phyloP scores from a whole-genome alignment of 768 basidiomycete species.

The Mycena alexandri region DNA sequence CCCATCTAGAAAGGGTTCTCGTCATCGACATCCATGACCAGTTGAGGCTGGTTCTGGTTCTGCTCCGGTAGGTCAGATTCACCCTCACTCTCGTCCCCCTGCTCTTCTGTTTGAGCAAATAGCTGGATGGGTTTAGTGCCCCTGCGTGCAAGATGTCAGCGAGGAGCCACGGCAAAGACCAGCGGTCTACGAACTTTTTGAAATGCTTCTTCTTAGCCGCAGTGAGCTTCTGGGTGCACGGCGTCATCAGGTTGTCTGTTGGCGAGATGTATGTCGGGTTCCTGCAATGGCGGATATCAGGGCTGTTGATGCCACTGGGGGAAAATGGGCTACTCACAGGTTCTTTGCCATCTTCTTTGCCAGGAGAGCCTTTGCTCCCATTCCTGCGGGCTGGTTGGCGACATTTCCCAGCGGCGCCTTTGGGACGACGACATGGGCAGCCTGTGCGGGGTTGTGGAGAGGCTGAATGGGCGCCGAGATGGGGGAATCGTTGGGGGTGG shows the following conservation, averaged over 20 bases:
- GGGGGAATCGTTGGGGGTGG: constrained; percentile 79
- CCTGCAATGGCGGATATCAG: constrained; percentile 54
- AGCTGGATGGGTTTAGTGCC: constrained; percentile 73
- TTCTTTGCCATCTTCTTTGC: constrained; percentile 94
- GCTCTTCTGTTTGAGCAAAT: constrained; percentile 64
- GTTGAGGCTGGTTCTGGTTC: constrained; percentile 48
- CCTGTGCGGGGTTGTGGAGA: constrained; percentile 87
- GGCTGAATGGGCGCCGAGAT: constrained; percentile 75
- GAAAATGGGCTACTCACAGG: constrained; percentile 67
- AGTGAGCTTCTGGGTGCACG: constrained; percentile 91
- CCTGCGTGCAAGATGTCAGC: constrained; percentile 50
- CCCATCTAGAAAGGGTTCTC: constrained; percentile 76
- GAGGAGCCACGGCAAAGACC: constrained; percentile 20
- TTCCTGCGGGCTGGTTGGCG: constrained; percentile 69
- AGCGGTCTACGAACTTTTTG: constrained; percentile 70
- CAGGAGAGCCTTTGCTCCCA: constrained; percentile 92
- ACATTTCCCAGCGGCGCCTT: constrained; percentile 84
- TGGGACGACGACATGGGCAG: constrained; percentile 82
- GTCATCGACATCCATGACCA: constrained; percentile 61
- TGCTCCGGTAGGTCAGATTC: constrained; percentile 46
- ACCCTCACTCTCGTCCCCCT: constrained; percentile 55
- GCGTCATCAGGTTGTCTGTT: constrained; percentile 95
- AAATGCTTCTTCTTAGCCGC: constrained; percentile 96
- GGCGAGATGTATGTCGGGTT: constrained; percentile 93
- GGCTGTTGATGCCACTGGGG: constrained; percentile 21